phyloP scores from a whole-genome alignment of 1,139 yeast species.

The Protomyces inundatus region DNA sequence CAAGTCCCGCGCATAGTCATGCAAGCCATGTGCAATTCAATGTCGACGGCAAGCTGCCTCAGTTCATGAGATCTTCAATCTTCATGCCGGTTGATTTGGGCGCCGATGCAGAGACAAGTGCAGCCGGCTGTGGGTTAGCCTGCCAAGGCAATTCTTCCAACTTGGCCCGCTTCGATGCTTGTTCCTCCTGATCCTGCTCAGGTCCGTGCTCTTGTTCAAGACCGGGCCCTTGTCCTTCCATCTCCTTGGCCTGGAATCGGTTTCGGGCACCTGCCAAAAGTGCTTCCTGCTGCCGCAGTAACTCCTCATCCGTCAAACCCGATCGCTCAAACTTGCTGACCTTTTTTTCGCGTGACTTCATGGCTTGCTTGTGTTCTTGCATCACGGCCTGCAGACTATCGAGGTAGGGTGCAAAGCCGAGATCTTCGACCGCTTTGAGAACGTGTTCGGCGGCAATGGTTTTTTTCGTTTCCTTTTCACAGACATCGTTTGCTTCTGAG shows the following conservation, averaged over 20 bases:
- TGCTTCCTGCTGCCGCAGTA: slow-evolving; percentile 86
- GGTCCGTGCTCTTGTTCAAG: slow-evolving; percentile 61
- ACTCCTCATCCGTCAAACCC: slow-evolving; percentile 86
- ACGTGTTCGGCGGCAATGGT: slow-evolving; percentile 97
- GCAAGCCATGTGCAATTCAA: no score
- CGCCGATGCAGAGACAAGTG: no score
- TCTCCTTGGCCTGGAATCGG: slow-evolving; percentile 26
- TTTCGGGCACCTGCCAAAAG: slow-evolving; percentile 76
- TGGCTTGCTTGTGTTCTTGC: slow-evolving; percentile 19
- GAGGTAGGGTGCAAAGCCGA: slow-evolving; percentile 81
- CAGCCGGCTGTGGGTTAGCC: neutral
- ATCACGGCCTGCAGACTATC: slow-evolving; percentile 70
- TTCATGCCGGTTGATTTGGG: neutral
- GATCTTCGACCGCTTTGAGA: slow-evolving; percentile 76
- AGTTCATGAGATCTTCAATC: neutral
- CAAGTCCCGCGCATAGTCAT: no score
- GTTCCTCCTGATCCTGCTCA: neutral
- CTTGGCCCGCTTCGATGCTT: neutral
- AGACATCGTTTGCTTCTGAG: slow-evolving; percentile 90
- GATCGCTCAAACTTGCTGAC: slow-evolving; percentile 90
- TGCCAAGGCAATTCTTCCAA: neutral
- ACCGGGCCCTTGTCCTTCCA: neutral
- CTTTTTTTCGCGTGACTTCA: slow-evolving; percentile 56
- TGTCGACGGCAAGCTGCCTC: neutral
- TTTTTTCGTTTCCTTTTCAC: slow-evolving; percentile 92